Evolutionary conservation across 2,329 filamentous ascomycete species (phyloP).

Genomic region (Thermoascus crustaceus): DNA sequence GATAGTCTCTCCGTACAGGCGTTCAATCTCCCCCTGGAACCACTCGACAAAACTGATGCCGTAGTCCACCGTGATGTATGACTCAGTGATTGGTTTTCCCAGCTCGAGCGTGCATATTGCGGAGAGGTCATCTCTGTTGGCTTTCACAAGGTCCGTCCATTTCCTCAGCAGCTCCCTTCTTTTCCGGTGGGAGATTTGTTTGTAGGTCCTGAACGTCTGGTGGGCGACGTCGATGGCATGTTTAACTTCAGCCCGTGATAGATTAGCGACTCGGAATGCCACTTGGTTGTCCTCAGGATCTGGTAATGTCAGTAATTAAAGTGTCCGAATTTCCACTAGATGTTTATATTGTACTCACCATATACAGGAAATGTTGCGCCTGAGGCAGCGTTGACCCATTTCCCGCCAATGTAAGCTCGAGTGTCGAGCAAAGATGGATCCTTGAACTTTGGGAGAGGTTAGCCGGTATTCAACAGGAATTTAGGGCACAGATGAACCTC

Average conservation of each 20-base stretch:
- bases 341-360: conserved; percentile 2
- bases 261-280: conserved; percentile 5
- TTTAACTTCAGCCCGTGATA: conserved; percentile 4
- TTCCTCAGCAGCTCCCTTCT: conserved; percentile 8
- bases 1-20: conserved; percentile 46
- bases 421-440: conserved; percentile 7
- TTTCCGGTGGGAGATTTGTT: conserved; percentile 33
- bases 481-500: too few species aligned
- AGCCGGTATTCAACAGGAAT: too few species aligned
- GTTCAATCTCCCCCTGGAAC: conserved; percentile 46
- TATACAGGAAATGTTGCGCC: conserved; percentile 6
- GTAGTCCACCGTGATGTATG: conserved; percentile 9
- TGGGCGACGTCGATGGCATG: conserved; percentile 4
- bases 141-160: conserved; percentile 20
- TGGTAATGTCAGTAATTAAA: neutral
- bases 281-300: conserved; percentile 9
- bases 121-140: conserved; percentile 24
- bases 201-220: conserved; percentile 49
- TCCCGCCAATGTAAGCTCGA: conserved; percentile 6
- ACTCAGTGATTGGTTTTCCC: conserved; percentile 11
- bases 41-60: conserved; percentile 23
- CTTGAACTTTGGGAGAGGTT: too few species aligned
- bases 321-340: too few species aligned
- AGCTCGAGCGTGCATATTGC: conserved; percentile 30
- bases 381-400: conserved; percentile 6